phyloP scores from a whole-genome alignment of 306 rosid genomes.

The Quercus aquifolioides region DNA sequence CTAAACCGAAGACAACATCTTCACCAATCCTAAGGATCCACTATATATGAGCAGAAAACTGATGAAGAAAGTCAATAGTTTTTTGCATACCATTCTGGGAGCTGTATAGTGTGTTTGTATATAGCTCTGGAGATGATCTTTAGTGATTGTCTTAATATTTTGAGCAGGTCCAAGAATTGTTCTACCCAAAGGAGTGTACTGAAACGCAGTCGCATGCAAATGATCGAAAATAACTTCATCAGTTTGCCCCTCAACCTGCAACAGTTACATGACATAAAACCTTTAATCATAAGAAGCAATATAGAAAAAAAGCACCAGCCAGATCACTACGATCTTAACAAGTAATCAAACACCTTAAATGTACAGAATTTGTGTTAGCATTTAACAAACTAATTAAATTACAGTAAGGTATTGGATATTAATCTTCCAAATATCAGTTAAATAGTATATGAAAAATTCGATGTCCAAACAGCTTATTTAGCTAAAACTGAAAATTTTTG shows the following conservation, averaged over 20 bases:
- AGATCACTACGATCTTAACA: no score
- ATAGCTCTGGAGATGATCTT: constrained; percentile 74
- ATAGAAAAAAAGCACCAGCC: background rate
- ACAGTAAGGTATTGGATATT: no score
- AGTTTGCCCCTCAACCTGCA: constrained; percentile 84
- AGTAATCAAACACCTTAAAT: no score
- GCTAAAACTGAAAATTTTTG: no score
- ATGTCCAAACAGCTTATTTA: no score
- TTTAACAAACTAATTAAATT: no score
- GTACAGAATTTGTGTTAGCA: no score
- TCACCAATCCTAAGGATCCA: background rate
- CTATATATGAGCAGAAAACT: background rate
- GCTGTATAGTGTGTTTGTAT: constrained; percentile 87
- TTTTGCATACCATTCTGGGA: constrained; percentile 79
- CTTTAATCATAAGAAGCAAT: background rate
- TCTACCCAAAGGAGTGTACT: constrained; percentile 89
- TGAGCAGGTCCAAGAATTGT: constrained; percentile 88
- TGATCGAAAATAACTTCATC: constrained; percentile 91
- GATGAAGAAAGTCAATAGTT: background rate
- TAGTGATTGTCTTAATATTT: constrained; percentile 79
- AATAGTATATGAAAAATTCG: no score
- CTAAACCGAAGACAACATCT: background rate
- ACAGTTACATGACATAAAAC: constrained; percentile 2
- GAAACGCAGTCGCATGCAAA: constrained; percentile 94
- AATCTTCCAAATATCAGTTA: no score